A percentile compares a stretch with the other conserved stretches of the same genome.
Conservation (phyloP, 148 eudicot species). For the Chenopodium album region DNA sequence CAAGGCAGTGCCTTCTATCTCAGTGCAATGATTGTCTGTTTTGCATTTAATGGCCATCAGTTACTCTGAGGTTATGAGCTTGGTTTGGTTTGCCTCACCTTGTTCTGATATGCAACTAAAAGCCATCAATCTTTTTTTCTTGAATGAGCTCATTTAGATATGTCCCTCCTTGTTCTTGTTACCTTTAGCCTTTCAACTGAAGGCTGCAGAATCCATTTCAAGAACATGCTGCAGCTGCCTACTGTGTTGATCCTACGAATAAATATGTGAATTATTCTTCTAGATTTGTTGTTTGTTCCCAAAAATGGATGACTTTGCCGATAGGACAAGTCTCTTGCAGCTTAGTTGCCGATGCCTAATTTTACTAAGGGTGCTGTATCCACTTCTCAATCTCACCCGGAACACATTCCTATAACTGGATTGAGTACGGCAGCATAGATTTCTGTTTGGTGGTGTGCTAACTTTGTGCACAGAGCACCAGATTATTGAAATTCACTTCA, state of each 20-base stretch:
- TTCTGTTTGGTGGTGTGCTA: neutral
- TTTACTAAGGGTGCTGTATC: neutral
- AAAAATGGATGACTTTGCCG: neutral
- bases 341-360: neutral
- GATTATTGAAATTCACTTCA: neutral
- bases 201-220: neutral
- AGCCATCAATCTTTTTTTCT: too few species aligned
- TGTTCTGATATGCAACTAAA: too few species aligned
- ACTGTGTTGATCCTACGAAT: neutral
- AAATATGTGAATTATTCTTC: neutral
- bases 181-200: neutral
- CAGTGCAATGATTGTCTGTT: neutral
- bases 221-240: neutral
- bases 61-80: neutral
- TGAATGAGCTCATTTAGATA: neutral
- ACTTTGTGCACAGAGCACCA: neutral
- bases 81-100: neutral
- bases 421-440: neutral
- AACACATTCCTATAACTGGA: neutral
- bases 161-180: constrained; percentile 1
- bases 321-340: neutral
- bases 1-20: neutral
- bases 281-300: neutral
- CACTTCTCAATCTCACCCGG: neutral
- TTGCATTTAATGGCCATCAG: neutral